phyloP scores from a whole-genome alignment of 148 eudicot genomes.

The Rhododendron molle region DNA sequence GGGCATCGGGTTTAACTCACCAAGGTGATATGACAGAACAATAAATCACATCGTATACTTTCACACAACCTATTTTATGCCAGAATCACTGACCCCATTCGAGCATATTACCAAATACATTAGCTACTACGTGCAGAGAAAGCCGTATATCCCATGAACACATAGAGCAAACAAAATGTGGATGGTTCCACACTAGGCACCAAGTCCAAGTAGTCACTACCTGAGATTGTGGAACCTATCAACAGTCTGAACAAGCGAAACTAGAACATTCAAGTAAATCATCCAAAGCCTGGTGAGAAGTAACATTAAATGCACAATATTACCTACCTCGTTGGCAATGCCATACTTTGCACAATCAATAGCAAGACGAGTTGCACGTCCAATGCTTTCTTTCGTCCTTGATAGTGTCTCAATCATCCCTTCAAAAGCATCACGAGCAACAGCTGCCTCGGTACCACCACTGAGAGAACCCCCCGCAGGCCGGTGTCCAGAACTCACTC shows the following conservation, averaged over 20 bases:
- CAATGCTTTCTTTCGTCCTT: slow-evolving; percentile 97
- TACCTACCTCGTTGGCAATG: slow-evolving; percentile 84
- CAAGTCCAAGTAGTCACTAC: background rate
- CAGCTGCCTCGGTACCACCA: slow-evolving; percentile 96
- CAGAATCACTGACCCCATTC: background rate
- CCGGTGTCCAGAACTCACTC: slow-evolving; percentile 47
- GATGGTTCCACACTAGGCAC: background rate
- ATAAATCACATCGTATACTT: background rate
- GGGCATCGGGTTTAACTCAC: background rate
- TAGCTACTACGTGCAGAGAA: background rate
- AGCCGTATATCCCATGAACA: background rate
- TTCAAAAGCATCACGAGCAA: slow-evolving; percentile 99
- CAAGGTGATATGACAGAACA: background rate
- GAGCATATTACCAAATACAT: background rate
- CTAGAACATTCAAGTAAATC: background rate
- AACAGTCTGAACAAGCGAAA: background rate
- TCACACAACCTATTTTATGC: background rate
- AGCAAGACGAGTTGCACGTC: slow-evolving; percentile 98
- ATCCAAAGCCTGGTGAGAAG: background rate
- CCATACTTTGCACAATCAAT: slow-evolving; percentile 98
- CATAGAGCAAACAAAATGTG: background rate
- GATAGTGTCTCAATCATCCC: slow-evolving; percentile 99
- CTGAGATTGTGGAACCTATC: background rate
- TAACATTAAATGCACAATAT: background rate
- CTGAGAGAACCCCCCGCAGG: slow-evolving; percentile 61